Percentiles rank a stretch among this genome's conserved stretches.
Conservation (phyloP, 371 early-diverging fungal genomes). For the Capillidium rhysosporum region DNA sequence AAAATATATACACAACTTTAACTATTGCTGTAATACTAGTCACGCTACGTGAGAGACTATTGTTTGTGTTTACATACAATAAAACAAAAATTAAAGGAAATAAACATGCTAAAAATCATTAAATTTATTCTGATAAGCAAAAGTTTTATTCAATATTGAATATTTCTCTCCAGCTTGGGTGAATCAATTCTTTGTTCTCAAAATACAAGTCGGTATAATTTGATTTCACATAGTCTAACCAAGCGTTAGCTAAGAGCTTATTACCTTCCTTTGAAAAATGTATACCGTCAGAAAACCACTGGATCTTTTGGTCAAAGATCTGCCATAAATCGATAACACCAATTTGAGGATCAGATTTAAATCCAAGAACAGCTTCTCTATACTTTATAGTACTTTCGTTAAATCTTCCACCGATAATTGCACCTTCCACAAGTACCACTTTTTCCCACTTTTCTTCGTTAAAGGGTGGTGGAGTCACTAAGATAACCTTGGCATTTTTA, state of each 20-base stretch:
- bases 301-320: constrained; percentile 16
- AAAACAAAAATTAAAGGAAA: no score
- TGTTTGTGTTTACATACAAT: no score
- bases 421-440: constrained; percentile 16
- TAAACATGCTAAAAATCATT: no score
- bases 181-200: no score
- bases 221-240: not conserved
- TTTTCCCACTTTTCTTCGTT: constrained; percentile 31
- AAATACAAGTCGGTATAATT: no score
- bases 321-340: constrained; percentile 37
- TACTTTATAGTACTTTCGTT: constrained; percentile 24
- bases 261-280: constrained; percentile 5
- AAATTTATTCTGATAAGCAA: no score
- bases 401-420: constrained; percentile 18
- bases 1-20: no score
- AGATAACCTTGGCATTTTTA: constrained; percentile 30
- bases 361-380: constrained; percentile 26
- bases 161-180: no score
- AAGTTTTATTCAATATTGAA: no score
- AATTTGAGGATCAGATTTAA: constrained; percentile 22
- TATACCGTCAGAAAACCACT: constrained; percentile 1
- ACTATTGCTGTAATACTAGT: no score
- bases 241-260: not conserved
- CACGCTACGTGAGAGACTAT: no score
- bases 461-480: constrained; percentile 59